A percentile compares a stretch with the other conserved stretches of the same genome.
phyloP scores from a whole-genome alignment of 805 yeast genomes.

The Pichia membranifaciens region DNA sequence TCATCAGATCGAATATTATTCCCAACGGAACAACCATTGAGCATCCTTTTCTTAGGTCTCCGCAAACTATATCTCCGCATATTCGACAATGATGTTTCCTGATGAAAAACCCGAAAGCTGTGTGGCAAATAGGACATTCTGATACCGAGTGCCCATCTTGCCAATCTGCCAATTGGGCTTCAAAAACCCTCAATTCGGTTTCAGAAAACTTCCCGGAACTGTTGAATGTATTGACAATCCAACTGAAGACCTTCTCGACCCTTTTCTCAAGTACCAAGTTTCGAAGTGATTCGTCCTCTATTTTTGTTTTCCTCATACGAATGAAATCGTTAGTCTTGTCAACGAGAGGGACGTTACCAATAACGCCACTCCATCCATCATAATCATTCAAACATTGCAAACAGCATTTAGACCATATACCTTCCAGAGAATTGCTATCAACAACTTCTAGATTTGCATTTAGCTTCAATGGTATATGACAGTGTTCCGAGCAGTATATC shows the following conservation, averaged over 20 bases:
- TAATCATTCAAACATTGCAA: constrained; percentile 48
- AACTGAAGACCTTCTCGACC: constrained; percentile 47
- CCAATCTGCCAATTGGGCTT: constrained; percentile 58
- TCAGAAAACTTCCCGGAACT: constrained; percentile 11
- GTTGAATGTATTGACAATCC: constrained; percentile 41
- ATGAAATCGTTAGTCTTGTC: constrained; percentile 13
- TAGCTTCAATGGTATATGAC: constrained; percentile 48
- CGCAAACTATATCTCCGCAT: constrained; percentile 83
- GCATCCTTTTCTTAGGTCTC: constrained; percentile 54
- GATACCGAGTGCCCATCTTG: constrained; percentile 37
- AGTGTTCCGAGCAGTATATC: constrained; percentile 61
- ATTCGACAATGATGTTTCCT: constrained; percentile 89
- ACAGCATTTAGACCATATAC: constrained; percentile 73
- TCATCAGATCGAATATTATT: constrained; percentile 35
- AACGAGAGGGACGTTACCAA: constrained; percentile 31
- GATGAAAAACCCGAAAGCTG: constrained; percentile 43
- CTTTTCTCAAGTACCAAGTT: constrained; percentile 39
- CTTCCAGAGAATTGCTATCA: constrained; percentile 37
- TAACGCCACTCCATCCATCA: constrained; percentile 43
- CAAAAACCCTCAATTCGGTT: constrained; percentile 31
- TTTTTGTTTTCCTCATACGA: constrained; percentile 38
- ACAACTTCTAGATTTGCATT: constrained; percentile 33
- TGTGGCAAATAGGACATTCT: constrained; percentile 60
- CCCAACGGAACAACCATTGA: constrained; percentile 63
- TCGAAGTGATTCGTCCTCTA: constrained; percentile 30